Conservation (phyloP, 164 flowering plant genomes). For the Tetrastigma voinierianum region DNA sequence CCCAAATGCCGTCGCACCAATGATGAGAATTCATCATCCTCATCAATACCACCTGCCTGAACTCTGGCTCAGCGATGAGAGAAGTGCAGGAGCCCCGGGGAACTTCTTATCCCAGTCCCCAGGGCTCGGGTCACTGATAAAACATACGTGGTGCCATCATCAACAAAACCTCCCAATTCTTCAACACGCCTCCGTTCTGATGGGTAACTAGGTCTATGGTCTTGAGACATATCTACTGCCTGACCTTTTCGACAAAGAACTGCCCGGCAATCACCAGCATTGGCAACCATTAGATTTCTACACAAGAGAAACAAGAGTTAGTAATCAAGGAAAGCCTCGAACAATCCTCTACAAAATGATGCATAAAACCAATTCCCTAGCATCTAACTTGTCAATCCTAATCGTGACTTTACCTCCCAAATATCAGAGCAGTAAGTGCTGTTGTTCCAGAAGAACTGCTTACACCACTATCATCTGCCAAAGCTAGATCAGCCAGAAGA, state of each 20-base stretch:
- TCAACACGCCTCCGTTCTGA: conserved; percentile 65
- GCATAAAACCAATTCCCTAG: no score
- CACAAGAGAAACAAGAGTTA: conserved; percentile 4
- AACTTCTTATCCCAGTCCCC: conserved; percentile 89
- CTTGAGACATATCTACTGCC: conserved; percentile 78
- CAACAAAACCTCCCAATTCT: conserved; percentile 63
- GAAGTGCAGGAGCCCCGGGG: conserved; percentile 62
- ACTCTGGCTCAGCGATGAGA: conserved; percentile 90
- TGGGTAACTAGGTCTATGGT: conserved; percentile 63
- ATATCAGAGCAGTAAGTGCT: conserved; percentile 69
- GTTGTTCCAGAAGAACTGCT: conserved; percentile 82
- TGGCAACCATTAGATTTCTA: conserved; percentile 76
- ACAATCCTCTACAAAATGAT: no score
- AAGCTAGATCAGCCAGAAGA: conserved; percentile 72
- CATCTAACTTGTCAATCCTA: not conserved
- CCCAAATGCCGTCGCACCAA: conserved; percentile 97
- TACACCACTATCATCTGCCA: conserved; percentile 65
- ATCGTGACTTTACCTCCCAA: conserved; percentile 60
- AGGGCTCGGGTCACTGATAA: conserved; percentile 79
- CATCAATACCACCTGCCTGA: conserved; percentile 56
- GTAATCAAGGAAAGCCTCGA: not conserved
- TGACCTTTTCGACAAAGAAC: conserved; percentile 85
- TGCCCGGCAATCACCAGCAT: conserved; percentile 93
- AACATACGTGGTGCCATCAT: conserved; percentile 83
- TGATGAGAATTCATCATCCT: conserved; percentile 86